Evolutionary conservation across 352 stramenopile species (phyloP).

Genomic region (Phytophthora ramorum): DNA sequence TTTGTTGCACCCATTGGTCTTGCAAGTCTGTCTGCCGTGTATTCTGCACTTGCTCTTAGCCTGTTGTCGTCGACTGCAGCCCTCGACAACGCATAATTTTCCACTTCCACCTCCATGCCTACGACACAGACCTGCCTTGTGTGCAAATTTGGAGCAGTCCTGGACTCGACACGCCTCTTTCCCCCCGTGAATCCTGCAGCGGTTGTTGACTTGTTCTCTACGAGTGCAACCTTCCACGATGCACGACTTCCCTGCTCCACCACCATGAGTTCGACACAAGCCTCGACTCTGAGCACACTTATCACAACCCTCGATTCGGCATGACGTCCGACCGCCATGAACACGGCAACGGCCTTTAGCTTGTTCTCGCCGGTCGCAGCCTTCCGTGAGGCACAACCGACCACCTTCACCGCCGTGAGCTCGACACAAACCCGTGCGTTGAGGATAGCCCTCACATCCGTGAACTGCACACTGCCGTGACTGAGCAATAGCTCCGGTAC

Average conservation of each 20-base stretch:
- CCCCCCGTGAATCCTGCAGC: slow-evolving; percentile 68
- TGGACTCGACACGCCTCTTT: slow-evolving; percentile 50
- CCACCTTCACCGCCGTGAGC: slow-evolving; percentile 22
- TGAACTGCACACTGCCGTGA: slow-evolving; percentile 14
- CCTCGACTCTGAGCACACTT: slow-evolving; percentile 62
- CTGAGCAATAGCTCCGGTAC: background rate
- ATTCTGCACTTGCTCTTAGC: slow-evolving; percentile 62
- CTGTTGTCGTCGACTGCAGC: slow-evolving; percentile 64
- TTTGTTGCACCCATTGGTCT: slow-evolving; percentile 67
- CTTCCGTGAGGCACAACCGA: slow-evolving; percentile 17
- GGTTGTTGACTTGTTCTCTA: slow-evolving; percentile 39
- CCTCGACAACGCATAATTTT: slow-evolving; percentile 50
- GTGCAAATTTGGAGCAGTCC: slow-evolving; percentile 32
- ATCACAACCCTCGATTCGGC: slow-evolving; percentile 43
- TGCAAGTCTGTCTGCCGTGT: slow-evolving; percentile 69
- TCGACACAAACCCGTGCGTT: slow-evolving; percentile 24
- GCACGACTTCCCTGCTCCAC: slow-evolving; percentile 47
- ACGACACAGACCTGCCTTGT: slow-evolving; percentile 45
- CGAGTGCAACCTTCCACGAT: slow-evolving; percentile 17
- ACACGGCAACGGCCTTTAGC: slow-evolving; percentile 15
- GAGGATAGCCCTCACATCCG: slow-evolving; percentile 15
- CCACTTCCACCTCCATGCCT: slow-evolving; percentile 61
- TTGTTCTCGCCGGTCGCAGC: slow-evolving; percentile 26
- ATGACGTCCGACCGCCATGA: slow-evolving; percentile 30
- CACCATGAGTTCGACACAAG: slow-evolving; percentile 60